Base-by-base conservation (phyloP, 1,284 basidiomycete genomes). In the Polyporus tsugae region DNA sequence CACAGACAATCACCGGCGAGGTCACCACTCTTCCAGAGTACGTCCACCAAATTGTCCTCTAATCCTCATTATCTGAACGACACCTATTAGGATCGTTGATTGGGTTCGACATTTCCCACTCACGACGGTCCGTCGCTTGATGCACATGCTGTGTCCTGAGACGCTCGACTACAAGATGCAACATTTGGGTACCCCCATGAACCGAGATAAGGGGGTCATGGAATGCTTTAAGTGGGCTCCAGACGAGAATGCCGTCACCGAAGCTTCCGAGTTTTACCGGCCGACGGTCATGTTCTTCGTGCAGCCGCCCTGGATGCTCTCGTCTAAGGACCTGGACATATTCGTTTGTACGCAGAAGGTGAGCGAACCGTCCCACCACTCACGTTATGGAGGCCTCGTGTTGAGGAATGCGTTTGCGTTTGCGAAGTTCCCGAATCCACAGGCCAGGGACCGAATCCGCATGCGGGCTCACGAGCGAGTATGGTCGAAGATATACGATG, bases 291-390 rank as follows among this genome's bases (percentile, higher is more conserved):
- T 87, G 9, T 74, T 92, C 52, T 86, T 89, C 57, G 82, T 89
- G 62, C 87, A 91, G 75, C 86, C 91, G 5, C 90, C 91, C 1
- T 93, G 90, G 89, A 80, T 88, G 46, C 78, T 91, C 42, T 85
- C 88, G 4, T 73, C 78, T 22, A 78, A 80, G 53, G 91, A 93
- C 72, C 75, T 93, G 36, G 79, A 85, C 60, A 80, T 84, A 65
- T 91, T 93, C 74, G 76, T 82, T 17, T 76, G 76, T 39, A 85
- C 84, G 66, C 79, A 78, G 68, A 80, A 82, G 68, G 90, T 90
- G 66, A 58, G 83, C 73, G 29, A 15, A 7, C 33, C 35, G 44
- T 5, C 44, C 44, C 19, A 33, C 6, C 13, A 19, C 4, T 13
- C 13, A 39, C 13, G 13, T 33, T 15, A 4, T 0, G 17, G 15